Evolutionary conservation across 2,329 filamentous ascomycete species (phyloP), one percentile per base, ranked within the genome.

Genomic region (Alternaria arborescens): DNA sequence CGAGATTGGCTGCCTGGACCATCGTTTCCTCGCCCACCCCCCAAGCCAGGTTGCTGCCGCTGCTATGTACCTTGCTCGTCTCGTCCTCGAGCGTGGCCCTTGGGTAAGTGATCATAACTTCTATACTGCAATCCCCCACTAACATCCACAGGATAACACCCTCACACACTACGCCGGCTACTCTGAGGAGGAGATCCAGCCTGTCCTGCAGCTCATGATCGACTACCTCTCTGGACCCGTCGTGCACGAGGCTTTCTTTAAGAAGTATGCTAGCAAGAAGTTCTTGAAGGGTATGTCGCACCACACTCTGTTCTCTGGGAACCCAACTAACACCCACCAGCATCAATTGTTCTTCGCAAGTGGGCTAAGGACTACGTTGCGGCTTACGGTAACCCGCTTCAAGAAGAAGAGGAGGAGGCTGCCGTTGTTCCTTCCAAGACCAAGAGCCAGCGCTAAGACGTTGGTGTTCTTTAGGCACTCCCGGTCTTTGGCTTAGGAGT

Each of bases 231-330:
- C 91, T 60, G 89, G 92, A 12, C 95, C 94, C 26, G 91, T 97
- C 55, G 87, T 90, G 43, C 95, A 99, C 76, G 94, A 98, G 78
- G 96, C 95, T 38, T 97, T 99, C 85, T 98, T 97, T 86, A 97
- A 97, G 87, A 99, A 99, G 82, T 99, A 99, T 79, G 95, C 95
- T 58, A 97, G 93, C 87, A 99, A 98, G 86, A 97, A 97, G 82
- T 99, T 98, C 82, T 83, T 98, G 73, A 99, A 99, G 84, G 94
- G 94, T 97, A 88, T 82, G 57, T 30, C 22, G 34, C n/a, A 28
- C 86, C 57, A 26, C 18, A 16, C 38, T 36, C 22, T 32, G 3
- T 7, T 32, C 28, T 36, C 5, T 28, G 14, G 5, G 14, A 11
- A 40, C 8, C 7, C 7, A 20, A 55, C 69, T 75, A 65, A 72